Base-by-base conservation (phyloP, 345 rosid genomes). In the Salix purpurea region DNA sequence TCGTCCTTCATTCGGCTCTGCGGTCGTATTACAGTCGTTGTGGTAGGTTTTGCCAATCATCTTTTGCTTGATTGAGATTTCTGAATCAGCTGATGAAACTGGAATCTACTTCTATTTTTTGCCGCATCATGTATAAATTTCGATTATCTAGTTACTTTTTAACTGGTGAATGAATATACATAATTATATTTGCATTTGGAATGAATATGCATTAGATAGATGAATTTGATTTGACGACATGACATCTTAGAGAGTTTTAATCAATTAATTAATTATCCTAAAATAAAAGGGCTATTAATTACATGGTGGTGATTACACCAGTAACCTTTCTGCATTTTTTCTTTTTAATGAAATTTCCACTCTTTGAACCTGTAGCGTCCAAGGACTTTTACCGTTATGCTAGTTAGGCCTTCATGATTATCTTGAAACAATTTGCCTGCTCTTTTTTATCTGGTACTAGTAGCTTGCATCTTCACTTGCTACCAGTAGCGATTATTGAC, bases 1-100 rank as follows among this genome's bases (percentile, higher is more conserved):
- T 94, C 99, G 76, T 96, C 99, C 4, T 96, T 92, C 78, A 96
- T 96, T 84, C 92, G 98, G 98, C 93, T 96, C 7, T 96, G 99
- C 44, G 98, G 99, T 72, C 99, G 97, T 2, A 91, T 96, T 68
- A 91, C 99, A 73, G 97, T 74, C 97, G n/a, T 96, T 77, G 97
- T 91, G 98, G 99, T 96, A 93, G 70, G 92, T 87, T 75, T 76
- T 79, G 30, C 77, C 56, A 69, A 61, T 68, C 9, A 18, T n/a
- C 34, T 28, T 46, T 48, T 67, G 16, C 39, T 46, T 60, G 67
- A 56, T 21, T 69, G 70, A 66, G 2, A 65, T 36, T 34, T 28
- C 69, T 66, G 37, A 16, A 66, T 15, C 30, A 62, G 39, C 39
- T 30, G 30, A 28, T 64, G 28, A 32, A 44, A 28, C 52, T 44